Evolutionary conservation across 73 alveolate genomes (phyloP), one percentile per base, ranked within the genome.

Genomic region (Paramecium caudatum): DNA sequence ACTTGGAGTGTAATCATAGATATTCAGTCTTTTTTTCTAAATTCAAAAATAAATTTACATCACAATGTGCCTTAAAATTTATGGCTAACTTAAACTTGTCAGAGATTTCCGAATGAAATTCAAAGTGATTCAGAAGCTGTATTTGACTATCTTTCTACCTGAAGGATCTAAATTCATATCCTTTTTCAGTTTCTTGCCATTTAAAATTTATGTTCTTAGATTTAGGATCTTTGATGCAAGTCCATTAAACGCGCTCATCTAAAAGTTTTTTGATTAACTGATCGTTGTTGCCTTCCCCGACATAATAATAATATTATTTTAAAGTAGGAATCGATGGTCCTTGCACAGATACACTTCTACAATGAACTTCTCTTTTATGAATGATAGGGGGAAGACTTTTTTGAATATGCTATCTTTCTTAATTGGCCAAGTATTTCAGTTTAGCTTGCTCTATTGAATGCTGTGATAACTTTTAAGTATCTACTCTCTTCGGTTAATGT

Each of bases 161-260:
- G 81, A 84, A 65, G 6, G 82, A 63, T 36, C 91, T 93, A 82
- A 84, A 94, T 68, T 90, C 94, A 19, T 90, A 90, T 46, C 95
- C 95, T 41, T 91, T 94, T 1, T 94, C 92, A 25, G 88, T 74
- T 10, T 74, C 88, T 45, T 74, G 32, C 88, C 88, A 74, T 45
- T 45, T 74, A 21, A 74, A 74, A 74, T 74, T 37, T 39, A 41
- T 37, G 21, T 74, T 37, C 45, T 74, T 74, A 19, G 43, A 43
- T 41, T 37, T 37, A 19, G 88, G 69, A 46, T 88, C 86, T 34
- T 82, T 48, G 3, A 39, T 68, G 16, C 21, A 17, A 1, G 43
- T 25, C 88, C 88, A 74, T 16, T 74, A 41, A 7, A 5, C 17
- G 7, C 88, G 17, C 1, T 36, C 68, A 16, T 37, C 65, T 19